These are phyloP conservation scores for Apiotrichum domesticum DNA, from an alignment of 1,284 basidiomycete species.

Conservation along the genomic window DNA sequence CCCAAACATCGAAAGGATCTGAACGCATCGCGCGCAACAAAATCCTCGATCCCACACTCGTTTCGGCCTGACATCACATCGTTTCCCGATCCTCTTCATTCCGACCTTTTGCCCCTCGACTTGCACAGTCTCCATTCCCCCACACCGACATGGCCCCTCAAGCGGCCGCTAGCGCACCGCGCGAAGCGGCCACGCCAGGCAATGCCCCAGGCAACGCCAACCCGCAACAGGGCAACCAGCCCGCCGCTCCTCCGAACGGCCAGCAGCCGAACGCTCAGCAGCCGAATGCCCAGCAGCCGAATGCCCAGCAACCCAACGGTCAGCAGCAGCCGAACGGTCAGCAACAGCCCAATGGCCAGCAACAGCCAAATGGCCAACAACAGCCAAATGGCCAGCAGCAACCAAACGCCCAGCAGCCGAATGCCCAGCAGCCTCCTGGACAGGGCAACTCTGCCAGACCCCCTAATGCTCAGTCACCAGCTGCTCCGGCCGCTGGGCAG, in stretches of 20 bases:
- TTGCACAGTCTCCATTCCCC: not conserved
- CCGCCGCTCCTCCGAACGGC: no score
- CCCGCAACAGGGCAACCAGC: not conserved
- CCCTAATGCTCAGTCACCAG: no score
- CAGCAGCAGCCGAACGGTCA: not conserved
- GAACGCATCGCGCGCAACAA: no score
- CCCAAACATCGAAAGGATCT: no score
- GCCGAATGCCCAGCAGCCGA: not conserved
- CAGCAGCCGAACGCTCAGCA: not conserved
- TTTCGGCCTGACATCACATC: no score
- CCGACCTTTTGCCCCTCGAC: no score
- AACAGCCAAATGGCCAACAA: not conserved
- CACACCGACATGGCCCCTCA: not conserved
- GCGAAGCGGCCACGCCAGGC: not conserved
- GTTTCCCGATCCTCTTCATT: no score
- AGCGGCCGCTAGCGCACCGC: not conserved
- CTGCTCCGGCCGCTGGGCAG: no score
- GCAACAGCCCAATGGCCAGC: not conserved
- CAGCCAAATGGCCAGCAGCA: not conserved
- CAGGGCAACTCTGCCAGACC: not conserved
- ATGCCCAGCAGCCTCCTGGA: not conserved
- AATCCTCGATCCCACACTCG: no score
- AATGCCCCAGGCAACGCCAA: not conserved
- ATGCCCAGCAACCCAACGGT: not conserved
- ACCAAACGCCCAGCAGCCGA: not conserved